phyloP scores from a whole-genome alignment of 805 yeast genomes.

The Phaffomyces thermotolerans region DNA sequence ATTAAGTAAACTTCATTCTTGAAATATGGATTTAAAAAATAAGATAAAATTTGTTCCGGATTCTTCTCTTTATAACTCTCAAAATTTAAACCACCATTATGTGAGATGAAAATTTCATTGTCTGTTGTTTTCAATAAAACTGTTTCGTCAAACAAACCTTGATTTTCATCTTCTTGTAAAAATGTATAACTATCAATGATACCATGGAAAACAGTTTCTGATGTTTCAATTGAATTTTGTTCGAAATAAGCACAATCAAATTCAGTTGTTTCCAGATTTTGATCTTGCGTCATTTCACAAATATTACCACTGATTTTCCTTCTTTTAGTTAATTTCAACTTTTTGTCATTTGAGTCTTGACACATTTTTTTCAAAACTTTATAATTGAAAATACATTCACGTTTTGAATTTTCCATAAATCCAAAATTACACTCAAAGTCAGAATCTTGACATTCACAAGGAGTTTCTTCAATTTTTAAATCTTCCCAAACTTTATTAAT shows the following conservation, averaged over 20 bases:
- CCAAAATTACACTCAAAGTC: constrained; percentile 72
- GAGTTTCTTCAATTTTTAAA: constrained; percentile 37
- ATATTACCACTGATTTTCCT: constrained; percentile 19
- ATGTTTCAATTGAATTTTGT: constrained; percentile 23
- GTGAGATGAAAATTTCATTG: constrained; percentile 54
- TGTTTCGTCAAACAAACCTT: constrained; percentile 47
- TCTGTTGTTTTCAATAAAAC: constrained; percentile 49
- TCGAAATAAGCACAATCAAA: constrained; percentile 17
- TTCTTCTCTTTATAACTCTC: constrained; percentile 6
- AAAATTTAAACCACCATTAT: constrained; percentile 32
- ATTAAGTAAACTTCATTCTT: constrained; percentile 36
- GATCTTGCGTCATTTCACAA: constrained; percentile 12
- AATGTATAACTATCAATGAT: constrained; percentile 48
- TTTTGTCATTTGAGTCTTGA: constrained; percentile 14
- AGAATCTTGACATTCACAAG: constrained; percentile 53
- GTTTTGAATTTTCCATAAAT: constrained; percentile 30
- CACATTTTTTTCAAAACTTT: constrained; percentile 29
- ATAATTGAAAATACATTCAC: constrained; percentile 42
- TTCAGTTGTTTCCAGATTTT: constrained; percentile 6
- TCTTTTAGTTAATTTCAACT: constrained; percentile 10
- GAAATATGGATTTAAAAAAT: constrained; percentile 50
- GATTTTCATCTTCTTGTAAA: constrained; percentile 32
- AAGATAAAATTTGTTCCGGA: constrained; percentile 36
- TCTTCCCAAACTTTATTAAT: constrained; percentile 33
- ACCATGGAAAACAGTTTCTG: constrained; percentile 41